Evolutionary conservation across 2,329 filamentous ascomycete species (phyloP).

Genomic region (Nothopassalora personata): DNA sequence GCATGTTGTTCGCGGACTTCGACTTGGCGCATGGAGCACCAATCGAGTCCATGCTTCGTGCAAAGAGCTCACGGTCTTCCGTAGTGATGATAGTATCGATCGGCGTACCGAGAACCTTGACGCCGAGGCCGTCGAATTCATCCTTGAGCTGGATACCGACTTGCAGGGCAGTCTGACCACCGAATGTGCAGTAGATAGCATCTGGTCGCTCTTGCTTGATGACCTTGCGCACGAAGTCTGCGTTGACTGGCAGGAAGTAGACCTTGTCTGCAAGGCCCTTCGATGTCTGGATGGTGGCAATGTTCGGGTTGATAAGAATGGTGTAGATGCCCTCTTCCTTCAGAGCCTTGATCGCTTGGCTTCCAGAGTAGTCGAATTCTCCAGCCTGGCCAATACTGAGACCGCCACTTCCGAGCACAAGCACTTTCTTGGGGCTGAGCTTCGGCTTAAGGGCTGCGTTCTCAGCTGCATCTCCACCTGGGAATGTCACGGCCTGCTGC

Average conservation of each 20-base stretch:
- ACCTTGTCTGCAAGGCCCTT: conserved; percentile 98
- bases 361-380: conserved; percentile 98
- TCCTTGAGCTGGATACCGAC: conserved; percentile 97
- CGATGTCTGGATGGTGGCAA: conserved; percentile 96
- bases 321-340: conserved; percentile 99
- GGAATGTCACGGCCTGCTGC: conserved; percentile 72
- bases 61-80: conserved; percentile 95
- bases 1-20: conserved; percentile 79
- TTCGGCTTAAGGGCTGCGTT: conserved; percentile 71
- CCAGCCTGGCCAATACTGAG: conserved; percentile 96
- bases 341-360: conserved; percentile 95
- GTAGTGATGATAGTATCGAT: conserved; percentile 99
- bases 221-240: conserved; percentile 95
- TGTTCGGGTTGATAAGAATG: conserved; percentile 97
- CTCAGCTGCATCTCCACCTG: conserved; percentile 74
- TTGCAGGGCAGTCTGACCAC: conserved; percentile 92
- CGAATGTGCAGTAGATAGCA: conserved; percentile 95
- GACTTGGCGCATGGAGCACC: conserved; percentile 97
- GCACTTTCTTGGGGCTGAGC: conserved; percentile 85
- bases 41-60: conserved; percentile 96
- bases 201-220: conserved; percentile 92
- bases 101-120: conserved; percentile 90
- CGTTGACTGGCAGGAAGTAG: conserved; percentile 94
- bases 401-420: conserved; percentile 90
- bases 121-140: conserved; percentile 86